Percentiles rank a stretch among this genome's conserved stretches.
phyloP scores from a whole-genome alignment of 768 basidiomycete species.

The Podaxis sp. region DNA sequence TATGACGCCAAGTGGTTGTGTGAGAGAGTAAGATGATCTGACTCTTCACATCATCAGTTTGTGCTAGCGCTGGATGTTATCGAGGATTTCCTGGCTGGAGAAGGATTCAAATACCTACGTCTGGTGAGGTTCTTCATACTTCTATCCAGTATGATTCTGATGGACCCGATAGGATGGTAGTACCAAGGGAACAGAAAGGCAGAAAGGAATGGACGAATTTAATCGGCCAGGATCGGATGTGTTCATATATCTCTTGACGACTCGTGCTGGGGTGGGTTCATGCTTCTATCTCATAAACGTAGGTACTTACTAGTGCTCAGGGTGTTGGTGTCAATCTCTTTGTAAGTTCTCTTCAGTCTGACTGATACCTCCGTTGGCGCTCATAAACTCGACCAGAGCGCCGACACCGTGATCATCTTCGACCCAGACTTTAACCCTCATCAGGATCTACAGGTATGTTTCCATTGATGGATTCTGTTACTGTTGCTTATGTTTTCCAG shows the following conservation, averaged over 20 bases:
- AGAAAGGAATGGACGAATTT: constrained; percentile 94
- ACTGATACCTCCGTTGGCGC: not conserved
- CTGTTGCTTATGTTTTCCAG: constrained; percentile 31
- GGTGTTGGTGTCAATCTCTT: constrained; percentile 89
- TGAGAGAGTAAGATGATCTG: not conserved
- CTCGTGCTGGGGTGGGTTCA: constrained; percentile 71
- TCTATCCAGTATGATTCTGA: constrained; percentile 2
- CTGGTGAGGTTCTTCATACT: constrained; percentile 41
- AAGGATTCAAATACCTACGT: constrained; percentile 75
- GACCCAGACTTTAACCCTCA: constrained; percentile 99
- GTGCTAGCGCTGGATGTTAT: constrained; percentile 81
- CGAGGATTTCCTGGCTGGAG: constrained; percentile 84
- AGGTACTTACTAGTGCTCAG: constrained; percentile 20
- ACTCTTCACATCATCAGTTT: constrained; percentile 50
- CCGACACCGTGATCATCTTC: constrained; percentile 90
- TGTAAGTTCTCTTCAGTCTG: constrained; percentile 21
- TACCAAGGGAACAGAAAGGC: constrained; percentile 79
- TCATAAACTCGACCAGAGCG: constrained; percentile 52
- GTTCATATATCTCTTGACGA: constrained; percentile 89
- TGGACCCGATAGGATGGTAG: constrained; percentile 67
- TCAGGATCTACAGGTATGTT: constrained; percentile 85
- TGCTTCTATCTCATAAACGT: not conserved
- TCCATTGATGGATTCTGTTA: not conserved
- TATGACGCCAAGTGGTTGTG: constrained; percentile 25
- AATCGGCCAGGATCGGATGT: constrained; percentile 83